Conservation (phyloP, 108 stramenopile species). For the Fragilaria radians region DNA sequence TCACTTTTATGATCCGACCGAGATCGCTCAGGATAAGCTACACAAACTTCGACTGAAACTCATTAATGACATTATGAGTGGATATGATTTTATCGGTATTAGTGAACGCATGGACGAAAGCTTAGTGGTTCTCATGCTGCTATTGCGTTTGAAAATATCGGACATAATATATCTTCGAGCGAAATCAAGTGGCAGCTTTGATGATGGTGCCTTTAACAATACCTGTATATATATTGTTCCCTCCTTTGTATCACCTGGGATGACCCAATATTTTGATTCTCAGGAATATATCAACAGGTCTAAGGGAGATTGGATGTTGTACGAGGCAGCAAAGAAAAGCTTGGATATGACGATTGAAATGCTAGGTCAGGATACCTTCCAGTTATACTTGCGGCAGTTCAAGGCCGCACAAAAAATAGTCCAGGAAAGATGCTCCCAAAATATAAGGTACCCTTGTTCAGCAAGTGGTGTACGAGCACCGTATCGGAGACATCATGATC, state of each 20-base stretch:
- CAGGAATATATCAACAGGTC: not conserved
- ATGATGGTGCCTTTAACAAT: conserved; percentile 7
- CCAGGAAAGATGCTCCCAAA: not conserved
- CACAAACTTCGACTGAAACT: not conserved
- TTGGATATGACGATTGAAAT: conserved; percentile 6
- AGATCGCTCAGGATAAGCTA: not conserved
- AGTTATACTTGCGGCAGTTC: not conserved
- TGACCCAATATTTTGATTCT: not conserved
- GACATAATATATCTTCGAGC: conserved; percentile 17
- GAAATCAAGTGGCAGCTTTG: conserved; percentile 23
- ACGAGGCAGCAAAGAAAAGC: conserved; percentile 1
- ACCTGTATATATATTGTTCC: not conserved
- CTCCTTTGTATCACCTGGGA: not conserved
- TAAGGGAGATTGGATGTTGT: not conserved
- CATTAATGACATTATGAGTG: conserved; percentile 8
- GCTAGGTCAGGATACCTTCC: not conserved
- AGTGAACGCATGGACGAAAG: conserved; percentile 23
- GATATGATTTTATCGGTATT: conserved; percentile 29
- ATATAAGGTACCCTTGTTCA: not conserved
- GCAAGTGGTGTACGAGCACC: conserved; percentile 1
- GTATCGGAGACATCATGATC: not conserved
- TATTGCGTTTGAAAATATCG: conserved; percentile 6
- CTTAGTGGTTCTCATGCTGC: conserved; percentile 9
- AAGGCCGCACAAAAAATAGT: not conserved
- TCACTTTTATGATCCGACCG: not conserved